These are phyloP conservation scores for Massarina eburnea DNA, from an alignment of 2,329 filamentous ascomycete species.

Conservation along the genomic window DNA sequence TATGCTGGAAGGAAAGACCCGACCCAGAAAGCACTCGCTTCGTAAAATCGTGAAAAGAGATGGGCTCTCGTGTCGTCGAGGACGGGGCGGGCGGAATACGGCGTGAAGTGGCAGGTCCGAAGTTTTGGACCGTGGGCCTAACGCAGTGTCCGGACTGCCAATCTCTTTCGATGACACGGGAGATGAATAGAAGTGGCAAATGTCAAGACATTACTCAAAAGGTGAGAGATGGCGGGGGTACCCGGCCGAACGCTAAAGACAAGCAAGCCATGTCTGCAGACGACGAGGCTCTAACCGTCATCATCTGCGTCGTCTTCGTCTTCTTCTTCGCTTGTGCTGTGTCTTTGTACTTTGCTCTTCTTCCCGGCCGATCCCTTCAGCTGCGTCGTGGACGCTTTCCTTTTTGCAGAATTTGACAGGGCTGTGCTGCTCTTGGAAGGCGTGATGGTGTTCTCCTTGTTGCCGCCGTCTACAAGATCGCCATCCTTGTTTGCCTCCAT, in stretches of 20 bases:
- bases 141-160: too few species aligned
- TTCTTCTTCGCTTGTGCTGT: conserved; percentile 55
- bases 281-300: conserved; percentile 38
- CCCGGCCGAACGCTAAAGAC: too few species aligned
- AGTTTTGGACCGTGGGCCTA: too few species aligned
- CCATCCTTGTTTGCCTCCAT: conserved; percentile 61
- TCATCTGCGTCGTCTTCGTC: conserved; percentile 58
- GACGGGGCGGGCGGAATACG: too few species aligned
- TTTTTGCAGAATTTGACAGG: conserved; percentile 25
- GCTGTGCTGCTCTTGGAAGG: conserved; percentile 26
- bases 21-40: conserved; percentile 40
- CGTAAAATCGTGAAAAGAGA: conserved; percentile 41
- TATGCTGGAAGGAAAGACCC: conserved; percentile 27
- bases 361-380: conserved; percentile 45
- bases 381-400: conserved; percentile 34
- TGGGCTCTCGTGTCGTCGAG: too few species aligned
- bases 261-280: too few species aligned
- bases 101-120: background rate
- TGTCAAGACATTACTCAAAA: conserved; percentile 20
- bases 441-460: conserved; percentile 44
- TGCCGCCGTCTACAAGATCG: conserved; percentile 33
- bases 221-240: conserved; percentile 22
- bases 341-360: conserved; percentile 51
- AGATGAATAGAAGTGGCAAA: conserved; percentile 7
- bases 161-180: background rate